A percentile compares a stretch with the other conserved stretches of the same genome.
phyloP scores from a whole-genome alignment of 352 stramenopile species.

The Paralagenidium karlingii region DNA sequence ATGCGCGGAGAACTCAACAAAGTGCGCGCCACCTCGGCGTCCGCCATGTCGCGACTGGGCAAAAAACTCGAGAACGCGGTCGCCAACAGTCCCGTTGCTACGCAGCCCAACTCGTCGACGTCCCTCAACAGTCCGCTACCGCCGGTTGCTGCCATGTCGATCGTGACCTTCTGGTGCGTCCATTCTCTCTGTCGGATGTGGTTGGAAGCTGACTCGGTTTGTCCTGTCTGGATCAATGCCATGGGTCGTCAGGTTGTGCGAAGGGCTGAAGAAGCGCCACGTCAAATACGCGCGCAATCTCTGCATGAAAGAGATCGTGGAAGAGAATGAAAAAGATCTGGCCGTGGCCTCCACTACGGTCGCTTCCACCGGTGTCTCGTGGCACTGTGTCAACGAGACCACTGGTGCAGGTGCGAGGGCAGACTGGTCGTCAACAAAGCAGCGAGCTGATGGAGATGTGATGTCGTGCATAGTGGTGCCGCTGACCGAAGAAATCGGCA shows the following conservation, averaged over 20 bases:
- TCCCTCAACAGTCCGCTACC: conserved; percentile 31
- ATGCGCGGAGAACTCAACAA: no score
- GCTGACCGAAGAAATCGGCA: conserved; percentile 30
- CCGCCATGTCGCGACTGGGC: no score
- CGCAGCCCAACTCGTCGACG: conserved; percentile 12
- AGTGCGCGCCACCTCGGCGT: no score
- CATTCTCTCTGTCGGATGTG: background rate
- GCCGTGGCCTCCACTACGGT: conserved; percentile 46
- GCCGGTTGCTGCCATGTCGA: no score
- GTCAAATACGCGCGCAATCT: conserved; percentile 24
- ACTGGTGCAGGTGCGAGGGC: conserved; percentile 23
- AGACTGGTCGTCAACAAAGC: background rate
- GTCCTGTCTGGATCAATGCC: background rate
- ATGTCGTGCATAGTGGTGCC: conserved; percentile 25
- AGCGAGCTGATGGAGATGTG: background rate
- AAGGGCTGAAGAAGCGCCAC: conserved; percentile 54
- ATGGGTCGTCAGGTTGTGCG: conserved; percentile 31
- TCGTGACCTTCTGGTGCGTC: conserved; percentile 48
- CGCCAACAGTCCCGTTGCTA: no score
- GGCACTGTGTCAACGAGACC: conserved; percentile 77
- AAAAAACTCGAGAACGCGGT: no score
- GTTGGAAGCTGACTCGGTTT: background rate
- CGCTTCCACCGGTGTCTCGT: no score
- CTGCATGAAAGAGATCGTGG: conserved; percentile 37
- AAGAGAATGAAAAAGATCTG: conserved; percentile 15